A percentile compares a stretch with the other conserved stretches of the same genome.
Evolutionary conservation across 2,329 filamentous ascomycete genomes (phyloP).

Genomic region (Penicillium frequentans): DNA sequence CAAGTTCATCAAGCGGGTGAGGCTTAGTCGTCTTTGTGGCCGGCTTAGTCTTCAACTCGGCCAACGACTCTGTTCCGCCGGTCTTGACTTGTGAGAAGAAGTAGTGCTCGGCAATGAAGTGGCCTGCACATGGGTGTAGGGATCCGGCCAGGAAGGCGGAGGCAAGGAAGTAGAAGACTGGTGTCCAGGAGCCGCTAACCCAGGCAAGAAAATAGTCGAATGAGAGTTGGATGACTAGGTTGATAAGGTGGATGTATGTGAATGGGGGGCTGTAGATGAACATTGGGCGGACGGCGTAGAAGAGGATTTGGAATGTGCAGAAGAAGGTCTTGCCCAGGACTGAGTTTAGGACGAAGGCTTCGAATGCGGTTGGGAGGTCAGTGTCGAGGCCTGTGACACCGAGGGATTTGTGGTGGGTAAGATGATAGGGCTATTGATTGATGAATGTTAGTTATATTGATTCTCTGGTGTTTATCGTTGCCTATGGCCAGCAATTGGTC

Average conservation of each 20-base stretch:
- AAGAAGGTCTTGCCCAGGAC: constrained; percentile 97
- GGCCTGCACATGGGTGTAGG: constrained; percentile 89
- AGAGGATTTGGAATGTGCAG: constrained; percentile 98
- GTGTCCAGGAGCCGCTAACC: constrained; percentile 54
- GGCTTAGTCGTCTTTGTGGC: constrained; percentile 32
- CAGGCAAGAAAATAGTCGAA: constrained; percentile 74
- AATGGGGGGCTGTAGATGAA: constrained; percentile 87
- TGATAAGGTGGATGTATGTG: constrained; percentile 79
- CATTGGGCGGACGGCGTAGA: constrained; percentile 96
- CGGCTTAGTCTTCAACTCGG: constrained; percentile 48
- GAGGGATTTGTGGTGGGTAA: constrained; percentile 98
- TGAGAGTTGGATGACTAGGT: constrained; percentile 71
- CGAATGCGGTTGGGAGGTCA: constrained; percentile 86
- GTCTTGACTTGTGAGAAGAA: constrained; percentile 55
- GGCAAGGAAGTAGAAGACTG: constrained; percentile 79
- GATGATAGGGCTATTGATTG: constrained; percentile 74
- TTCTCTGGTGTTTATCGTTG: background rate
- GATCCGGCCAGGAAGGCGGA: constrained; percentile 92
- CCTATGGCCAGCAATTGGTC: too few relatives aligned
- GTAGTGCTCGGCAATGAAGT: constrained; percentile 98
- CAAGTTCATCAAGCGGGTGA: constrained; percentile 60
- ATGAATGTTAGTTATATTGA: constrained; percentile 7
- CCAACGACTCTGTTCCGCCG: constrained; percentile 49
- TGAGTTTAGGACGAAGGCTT: constrained; percentile 88
- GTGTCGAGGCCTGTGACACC: constrained; percentile 95